Percentiles rank a stretch among this genome's conserved stretches.
Evolutionary conservation across 371 early-diverging fungal genomes (phyloP).

Genomic region (Mucor velutinosus): DNA sequence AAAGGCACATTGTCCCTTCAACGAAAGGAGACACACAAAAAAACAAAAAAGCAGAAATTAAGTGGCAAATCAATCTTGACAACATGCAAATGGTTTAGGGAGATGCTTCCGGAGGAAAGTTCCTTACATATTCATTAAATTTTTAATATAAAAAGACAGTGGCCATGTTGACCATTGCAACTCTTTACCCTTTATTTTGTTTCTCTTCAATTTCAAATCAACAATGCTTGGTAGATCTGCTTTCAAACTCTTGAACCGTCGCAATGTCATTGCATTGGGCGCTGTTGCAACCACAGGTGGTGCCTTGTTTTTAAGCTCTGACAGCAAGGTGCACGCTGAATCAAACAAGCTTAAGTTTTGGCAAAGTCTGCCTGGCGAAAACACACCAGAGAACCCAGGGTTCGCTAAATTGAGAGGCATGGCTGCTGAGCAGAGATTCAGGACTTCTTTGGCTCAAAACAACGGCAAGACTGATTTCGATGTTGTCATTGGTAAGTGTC

Average conservation of each 20-base stretch:
- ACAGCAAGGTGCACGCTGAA: constrained; percentile 41
- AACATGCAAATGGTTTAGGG: constrained; percentile 1
- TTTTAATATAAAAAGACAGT: constrained; percentile 3
- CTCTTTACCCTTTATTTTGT: neutral
- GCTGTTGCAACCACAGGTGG: constrained; percentile 41
- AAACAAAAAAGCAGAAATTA: neutral
- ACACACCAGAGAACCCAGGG: constrained; percentile 45
- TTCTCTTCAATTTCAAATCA: neutral
- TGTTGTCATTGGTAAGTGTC: constrained; percentile 46
- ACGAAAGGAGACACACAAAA: neutral
- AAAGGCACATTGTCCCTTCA: too few relatives aligned
- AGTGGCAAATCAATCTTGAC: constrained; percentile 19
- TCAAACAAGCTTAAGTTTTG: constrained; percentile 43
- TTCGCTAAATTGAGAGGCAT: constrained; percentile 47
- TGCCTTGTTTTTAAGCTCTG: constrained; percentile 28
- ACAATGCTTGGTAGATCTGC: constrained; percentile 43
- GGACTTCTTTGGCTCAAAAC: constrained; percentile 40
- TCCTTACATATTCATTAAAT: constrained; percentile 17
- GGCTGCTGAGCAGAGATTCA: constrained; percentile 50
- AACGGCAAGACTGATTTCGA: constrained; percentile 54
- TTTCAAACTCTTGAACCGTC: constrained; percentile 28
- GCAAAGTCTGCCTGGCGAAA: constrained; percentile 51
- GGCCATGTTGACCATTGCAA: neutral
- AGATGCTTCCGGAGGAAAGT: constrained; percentile 4
- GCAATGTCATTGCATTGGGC: constrained; percentile 32